Conservation (phyloP, 164 flowering plant species). For the Platanus orientalis region DNA sequence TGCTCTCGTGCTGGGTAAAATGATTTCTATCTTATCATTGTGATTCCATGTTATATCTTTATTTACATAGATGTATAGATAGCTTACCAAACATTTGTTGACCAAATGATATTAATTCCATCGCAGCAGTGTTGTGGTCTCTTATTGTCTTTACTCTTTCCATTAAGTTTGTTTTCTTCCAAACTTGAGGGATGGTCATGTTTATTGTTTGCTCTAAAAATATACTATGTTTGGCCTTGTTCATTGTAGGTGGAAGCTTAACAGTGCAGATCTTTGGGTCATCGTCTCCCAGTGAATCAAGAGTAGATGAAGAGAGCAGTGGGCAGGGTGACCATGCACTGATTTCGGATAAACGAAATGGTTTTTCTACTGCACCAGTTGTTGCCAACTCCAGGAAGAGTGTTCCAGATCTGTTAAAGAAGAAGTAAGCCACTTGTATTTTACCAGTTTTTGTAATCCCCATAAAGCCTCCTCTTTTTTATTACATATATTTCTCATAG, state of each 20-base stretch:
- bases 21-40: not conserved
- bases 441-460: not conserved
- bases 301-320: constrained; percentile 14
- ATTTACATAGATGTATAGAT: no score
- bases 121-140: no score
- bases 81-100: no score
- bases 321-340: constrained; percentile 15
- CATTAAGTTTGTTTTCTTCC: no score
- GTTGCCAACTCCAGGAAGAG: constrained; percentile 20
- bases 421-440: constrained; percentile 11
- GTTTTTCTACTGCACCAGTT: constrained; percentile 17
- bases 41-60: not conserved
- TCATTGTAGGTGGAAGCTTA: constrained; percentile 61
- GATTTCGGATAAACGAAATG: constrained; percentile 23
- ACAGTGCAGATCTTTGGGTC: constrained; percentile 65
- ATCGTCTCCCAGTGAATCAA: constrained; percentile 16
- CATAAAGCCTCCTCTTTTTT: no score
- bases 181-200: no score
- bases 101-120: no score
- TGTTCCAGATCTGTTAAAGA: constrained; percentile 12
- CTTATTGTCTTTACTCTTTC: no score
- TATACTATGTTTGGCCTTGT: not conserved
- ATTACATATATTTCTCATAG: not conserved
- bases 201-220: no score
- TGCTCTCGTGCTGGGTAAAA: constrained; percentile 63